Evolutionary conservation across 2,329 filamentous ascomycete species (phyloP), one percentile per base, ranked within the genome.

Genomic region (Apiospora phragmitis): DNA sequence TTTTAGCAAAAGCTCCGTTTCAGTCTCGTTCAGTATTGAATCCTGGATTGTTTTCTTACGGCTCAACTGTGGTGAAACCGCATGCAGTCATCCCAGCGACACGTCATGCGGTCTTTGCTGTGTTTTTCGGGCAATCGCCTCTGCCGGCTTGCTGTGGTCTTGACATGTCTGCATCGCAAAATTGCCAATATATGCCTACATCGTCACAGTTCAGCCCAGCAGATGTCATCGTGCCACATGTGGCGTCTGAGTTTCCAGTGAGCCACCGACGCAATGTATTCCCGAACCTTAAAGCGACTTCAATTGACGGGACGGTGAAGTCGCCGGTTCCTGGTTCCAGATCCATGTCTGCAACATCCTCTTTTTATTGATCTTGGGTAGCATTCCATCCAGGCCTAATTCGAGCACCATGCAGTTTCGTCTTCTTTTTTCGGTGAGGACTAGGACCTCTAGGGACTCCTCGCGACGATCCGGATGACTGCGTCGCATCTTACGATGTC

Each of bases 221-320:
- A 29, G 0, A 35, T 35, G 29, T 35, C 29, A n/a, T 35, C 8
- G 18, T 59, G 51, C 29, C 51, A 59, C 51, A 12, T 11, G 55
- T 62, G 55, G 32, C 21, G 55, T 14, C 18, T 62, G 8, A 32
- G 21, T 62, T 62, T 12, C 55, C 8, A 11, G 9, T 14, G 18
- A 62, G 55, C 32, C 55, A 38, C 55, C 55, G 32, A 62, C 18
- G 18, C 3, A 62, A 14, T 38, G 32, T 38, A 24, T 38, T 62
- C 55, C 55, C 55, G 18, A 62, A 62, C 55, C 55, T 62, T 62
- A 62, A 62, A 62, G 32, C 55, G 32, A 62, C 55, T 62, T 62
- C 32, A 62, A n/a, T 62, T n/a, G 21, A 38, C 51, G 18, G 51
- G 12, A 32, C 14, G 16, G 16, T 4, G 16, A 59, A 16, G 16